phyloP scores from a whole-genome alignment of 1,139 yeast genomes.

The Nadsonia starkeyi-henricii region DNA sequence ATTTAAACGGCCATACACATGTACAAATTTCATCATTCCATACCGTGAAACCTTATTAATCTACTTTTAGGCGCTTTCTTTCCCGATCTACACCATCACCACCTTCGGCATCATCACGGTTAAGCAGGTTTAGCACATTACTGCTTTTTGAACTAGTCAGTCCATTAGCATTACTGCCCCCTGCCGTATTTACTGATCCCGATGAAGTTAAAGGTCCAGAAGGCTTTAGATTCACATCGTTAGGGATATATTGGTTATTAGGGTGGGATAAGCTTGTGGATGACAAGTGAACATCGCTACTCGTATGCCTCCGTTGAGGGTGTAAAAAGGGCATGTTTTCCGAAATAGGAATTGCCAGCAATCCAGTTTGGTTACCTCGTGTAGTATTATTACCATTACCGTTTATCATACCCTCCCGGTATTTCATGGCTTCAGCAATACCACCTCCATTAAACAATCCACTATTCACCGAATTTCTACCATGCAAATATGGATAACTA shows the following conservation, averaged over 20 bases:
- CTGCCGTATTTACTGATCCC: background rate
- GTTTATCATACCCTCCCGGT: slow-evolving; percentile 2
- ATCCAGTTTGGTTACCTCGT: background rate
- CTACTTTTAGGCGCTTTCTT: background rate
- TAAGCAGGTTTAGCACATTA: background rate
- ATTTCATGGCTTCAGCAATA: slow-evolving; percentile 5
- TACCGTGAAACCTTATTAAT: background rate
- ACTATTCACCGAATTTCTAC: background rate
- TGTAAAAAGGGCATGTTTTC: too few species aligned
- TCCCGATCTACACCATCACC: background rate
- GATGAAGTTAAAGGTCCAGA: background rate
- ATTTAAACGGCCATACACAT: too few species aligned
- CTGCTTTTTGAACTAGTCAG: background rate
- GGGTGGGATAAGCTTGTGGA: background rate
- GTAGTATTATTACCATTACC: background rate
- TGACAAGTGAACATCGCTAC: background rate
- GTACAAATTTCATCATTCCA: too few species aligned
- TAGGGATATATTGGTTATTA: too few species aligned
- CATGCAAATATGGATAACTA: slow-evolving; percentile 16
- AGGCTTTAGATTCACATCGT: too few species aligned
- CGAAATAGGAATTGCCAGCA: too few species aligned
- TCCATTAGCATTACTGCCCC: background rate
- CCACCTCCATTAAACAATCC: slow-evolving; percentile 6
- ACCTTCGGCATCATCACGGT: background rate
- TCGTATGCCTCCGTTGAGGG: background rate